Base-by-base conservation (phyloP, 2,329 filamentous ascomycete genomes). In the Colletotrichum falcatum region DNA sequence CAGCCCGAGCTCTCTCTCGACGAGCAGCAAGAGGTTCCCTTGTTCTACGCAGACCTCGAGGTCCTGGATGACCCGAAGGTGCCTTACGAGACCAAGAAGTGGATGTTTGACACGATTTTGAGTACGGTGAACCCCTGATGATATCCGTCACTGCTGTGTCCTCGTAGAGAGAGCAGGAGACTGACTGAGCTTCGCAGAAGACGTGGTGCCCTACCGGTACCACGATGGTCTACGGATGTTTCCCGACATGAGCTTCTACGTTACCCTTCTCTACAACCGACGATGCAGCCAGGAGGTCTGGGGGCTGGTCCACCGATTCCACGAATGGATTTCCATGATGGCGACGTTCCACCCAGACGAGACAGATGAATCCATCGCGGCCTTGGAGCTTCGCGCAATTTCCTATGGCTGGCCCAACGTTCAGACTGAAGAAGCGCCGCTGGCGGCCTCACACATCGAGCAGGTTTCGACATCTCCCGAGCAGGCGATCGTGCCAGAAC, bases 41-140 rank as follows among this genome's bases (percentile, higher is more conserved):
- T 42, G 2, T 53, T 66, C 12, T 26, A 61, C 16, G 5, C 28
- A 6, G 63, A 66, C 16, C 20, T 66, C 5, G n/a, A 33, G 8
- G 9, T 61, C 20, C 46, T 66, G 20, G 20, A 66, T 5, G 28
- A 66, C 37, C 23, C 20, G 1, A 3, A 2, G 26, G 46, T 59
- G 12, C 46, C 55, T 5, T 37, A 28, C 8, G 26, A n/a, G 2
- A n/a, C 16, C 2, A 63, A 67, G 16, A 42, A 51, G 35, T 44
- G 39, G 59, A 58, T 67, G 51, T 61, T 63, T 33, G 65, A 67
- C 30, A 37, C 35, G 33, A 12, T 63, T 12, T 16, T 56, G 12
- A n/a, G 65, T 67, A 58, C 2, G 65, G 16, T 3, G 1, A 14
- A 14, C 8, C 4, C 16, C 7, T 16, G 11, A 18, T 2, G 12